Conservation (phyloP, 192 early-diverging fungal species). For the Backusella australiensis region DNA sequence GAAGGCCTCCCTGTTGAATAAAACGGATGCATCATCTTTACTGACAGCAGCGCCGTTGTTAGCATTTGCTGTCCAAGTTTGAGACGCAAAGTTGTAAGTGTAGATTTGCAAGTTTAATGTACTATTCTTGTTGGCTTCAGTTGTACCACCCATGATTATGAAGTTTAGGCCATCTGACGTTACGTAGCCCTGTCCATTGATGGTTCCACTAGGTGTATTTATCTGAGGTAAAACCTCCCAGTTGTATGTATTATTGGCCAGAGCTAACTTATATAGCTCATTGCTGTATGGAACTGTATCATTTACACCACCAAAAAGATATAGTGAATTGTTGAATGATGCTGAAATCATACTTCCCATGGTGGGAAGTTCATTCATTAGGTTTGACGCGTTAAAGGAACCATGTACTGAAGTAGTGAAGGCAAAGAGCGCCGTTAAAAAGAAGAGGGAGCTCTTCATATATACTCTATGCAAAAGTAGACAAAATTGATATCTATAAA, state of each 20-base stretch:
- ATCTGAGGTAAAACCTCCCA: slow-evolving; percentile 13
- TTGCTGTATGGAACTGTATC: neutral
- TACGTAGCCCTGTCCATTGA: slow-evolving; percentile 13
- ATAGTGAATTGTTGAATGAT: slow-evolving; percentile 12
- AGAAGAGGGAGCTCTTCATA: neutral
- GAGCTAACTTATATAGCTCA: neutral
- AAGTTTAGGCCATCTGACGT: slow-evolving; percentile 1
- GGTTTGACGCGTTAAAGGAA: slow-evolving; percentile 2
- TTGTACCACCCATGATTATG: slow-evolving; percentile 13
- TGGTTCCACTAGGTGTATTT: neutral
- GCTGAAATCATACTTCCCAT: slow-evolving; percentile 21
- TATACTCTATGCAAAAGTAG: neutral
- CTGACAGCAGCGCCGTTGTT: no score
- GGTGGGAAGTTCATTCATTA: slow-evolving; percentile 15
- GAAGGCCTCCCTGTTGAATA: slow-evolving; percentile 5
- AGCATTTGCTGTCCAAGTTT: no score
- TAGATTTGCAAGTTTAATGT: neutral
- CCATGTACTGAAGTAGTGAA: no score
- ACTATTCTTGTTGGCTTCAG: neutral
- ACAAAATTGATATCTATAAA: neutral
- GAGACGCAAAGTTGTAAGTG: no score
- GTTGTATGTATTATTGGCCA: slow-evolving; percentile 6
- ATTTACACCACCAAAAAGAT: slow-evolving; percentile 22
- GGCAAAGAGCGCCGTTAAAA: neutral
- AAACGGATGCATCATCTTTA: no score